phyloP scores from a whole-genome alignment of 306 rosid genomes.

The Corylus americana region DNA sequence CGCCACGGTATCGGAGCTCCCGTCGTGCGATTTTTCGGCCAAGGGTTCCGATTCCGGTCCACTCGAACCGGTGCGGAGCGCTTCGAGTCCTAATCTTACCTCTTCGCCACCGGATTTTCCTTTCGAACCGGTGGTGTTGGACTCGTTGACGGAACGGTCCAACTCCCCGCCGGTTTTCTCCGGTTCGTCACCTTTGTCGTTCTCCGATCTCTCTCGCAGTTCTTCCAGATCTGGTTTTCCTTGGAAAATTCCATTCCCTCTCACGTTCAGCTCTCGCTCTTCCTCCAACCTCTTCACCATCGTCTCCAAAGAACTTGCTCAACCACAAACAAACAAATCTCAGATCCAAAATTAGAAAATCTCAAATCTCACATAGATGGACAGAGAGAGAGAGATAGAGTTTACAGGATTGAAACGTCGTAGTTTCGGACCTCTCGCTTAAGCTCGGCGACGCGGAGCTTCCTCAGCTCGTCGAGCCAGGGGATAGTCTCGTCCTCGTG shows the following conservation, averaged over 20 bases:
- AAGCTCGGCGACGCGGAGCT: constrained; percentile 68
- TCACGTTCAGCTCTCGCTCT: constrained; percentile 38
- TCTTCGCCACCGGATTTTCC: constrained; percentile 40
- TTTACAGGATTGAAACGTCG: constrained; percentile 69
- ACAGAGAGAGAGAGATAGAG: neutral
- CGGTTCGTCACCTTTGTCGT: constrained; percentile 48
- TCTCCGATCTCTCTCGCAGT: constrained; percentile 42
- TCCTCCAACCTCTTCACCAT: constrained; percentile 71
- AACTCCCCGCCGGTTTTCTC: constrained; percentile 48
- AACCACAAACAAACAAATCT: neutral
- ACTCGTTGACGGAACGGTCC: constrained; percentile 78
- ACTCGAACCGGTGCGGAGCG: constrained; percentile 39
- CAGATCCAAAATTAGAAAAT: constrained; percentile 43
- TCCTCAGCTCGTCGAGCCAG: constrained; percentile 70
- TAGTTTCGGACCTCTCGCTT: constrained; percentile 64
- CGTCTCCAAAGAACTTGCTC: constrained; percentile 63
- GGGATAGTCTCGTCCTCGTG: constrained; percentile 41
- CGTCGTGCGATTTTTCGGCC: constrained; percentile 63
- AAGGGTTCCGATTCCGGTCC: constrained; percentile 31
- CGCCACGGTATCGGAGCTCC: constrained; percentile 56
- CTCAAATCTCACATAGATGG: constrained; percentile 6
- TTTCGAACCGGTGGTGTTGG: constrained; percentile 75
- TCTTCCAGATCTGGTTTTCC: constrained; percentile 68
- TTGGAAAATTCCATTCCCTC: constrained; percentile 34
- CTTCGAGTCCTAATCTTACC: constrained; percentile 15